Conservation (phyloP, 2,329 filamentous ascomycete species). For the Pseudocercospora ulei region DNA sequence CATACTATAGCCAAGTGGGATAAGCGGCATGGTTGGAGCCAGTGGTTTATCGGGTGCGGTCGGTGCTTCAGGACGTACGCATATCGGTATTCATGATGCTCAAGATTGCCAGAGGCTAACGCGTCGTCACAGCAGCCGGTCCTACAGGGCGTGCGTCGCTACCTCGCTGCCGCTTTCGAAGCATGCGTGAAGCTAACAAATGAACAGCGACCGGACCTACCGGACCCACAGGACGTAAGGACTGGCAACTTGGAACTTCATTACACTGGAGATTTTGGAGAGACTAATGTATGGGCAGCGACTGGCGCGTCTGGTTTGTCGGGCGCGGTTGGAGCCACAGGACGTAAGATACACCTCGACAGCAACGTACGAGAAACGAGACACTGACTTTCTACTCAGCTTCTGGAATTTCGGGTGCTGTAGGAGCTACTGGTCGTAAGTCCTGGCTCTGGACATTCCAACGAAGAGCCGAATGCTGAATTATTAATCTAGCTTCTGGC, state of each 20-base stretch:
- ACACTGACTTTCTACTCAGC: neutral
- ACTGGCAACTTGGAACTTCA: too few species aligned
- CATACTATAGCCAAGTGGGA: too few species aligned
- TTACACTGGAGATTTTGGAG: too few species aligned
- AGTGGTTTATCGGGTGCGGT: too few species aligned
- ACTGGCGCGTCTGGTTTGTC: too few species aligned
- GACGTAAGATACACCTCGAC: neutral
- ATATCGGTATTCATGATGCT: too few species aligned
- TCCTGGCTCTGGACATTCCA: too few species aligned
- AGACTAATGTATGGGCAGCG: too few species aligned
- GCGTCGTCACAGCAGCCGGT: constrained; percentile 6
- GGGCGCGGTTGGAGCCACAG: constrained; percentile 1
- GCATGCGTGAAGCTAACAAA: neutral
- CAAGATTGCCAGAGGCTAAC: too few species aligned
- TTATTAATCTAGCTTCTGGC: neutral
- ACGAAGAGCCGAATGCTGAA: too few species aligned
- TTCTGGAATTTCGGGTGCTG: neutral
- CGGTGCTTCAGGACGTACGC: too few species aligned
- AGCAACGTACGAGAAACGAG: neutral
- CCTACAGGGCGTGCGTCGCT: constrained; percentile 6
- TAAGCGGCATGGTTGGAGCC: too few species aligned
- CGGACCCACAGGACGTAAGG: constrained; percentile 5
- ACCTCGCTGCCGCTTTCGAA: constrained; percentile 5
- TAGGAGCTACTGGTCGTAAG: neutral
- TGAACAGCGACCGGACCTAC: constrained; percentile 1